A percentile compares a stretch with the other conserved stretches of the same genome.
phyloP scores from a whole-genome alignment of 1,139 yeast genomes.

The Nakaseomyces kungkrabaensis region DNA sequence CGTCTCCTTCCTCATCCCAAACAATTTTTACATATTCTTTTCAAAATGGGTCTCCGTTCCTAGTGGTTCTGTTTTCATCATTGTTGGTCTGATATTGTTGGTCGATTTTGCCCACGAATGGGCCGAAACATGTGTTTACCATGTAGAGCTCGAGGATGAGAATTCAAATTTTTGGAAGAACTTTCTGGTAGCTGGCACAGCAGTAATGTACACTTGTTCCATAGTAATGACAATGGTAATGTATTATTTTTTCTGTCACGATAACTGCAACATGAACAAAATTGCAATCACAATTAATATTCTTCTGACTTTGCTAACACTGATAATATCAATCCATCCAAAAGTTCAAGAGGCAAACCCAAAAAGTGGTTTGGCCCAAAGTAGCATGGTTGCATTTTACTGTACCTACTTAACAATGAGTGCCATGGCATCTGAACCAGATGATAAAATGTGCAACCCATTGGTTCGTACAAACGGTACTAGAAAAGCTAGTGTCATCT shows the following conservation, averaged over 20 bases:
- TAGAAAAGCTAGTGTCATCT: constrained; percentile 73
- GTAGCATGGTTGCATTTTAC: constrained; percentile 91
- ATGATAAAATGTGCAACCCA: constrained; percentile 86
- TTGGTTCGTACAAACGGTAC: constrained; percentile 82
- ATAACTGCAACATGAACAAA: constrained; percentile 87
- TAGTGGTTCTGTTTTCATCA: constrained; percentile 74
- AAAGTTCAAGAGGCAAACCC: constrained; percentile 87
- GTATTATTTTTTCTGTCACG: constrained; percentile 74
- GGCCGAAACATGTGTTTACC: constrained; percentile 93
- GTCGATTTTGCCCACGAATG: constrained; percentile 98
- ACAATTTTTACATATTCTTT: constrained; percentile 76
- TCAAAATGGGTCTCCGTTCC: constrained; percentile 84
- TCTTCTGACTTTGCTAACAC: constrained; percentile 50
- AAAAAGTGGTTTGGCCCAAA: constrained; percentile 91
- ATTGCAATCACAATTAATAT: constrained; percentile 76
- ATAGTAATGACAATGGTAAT: constrained; percentile 63
- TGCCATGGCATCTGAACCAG: constrained; percentile 96
- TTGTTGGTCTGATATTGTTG: constrained; percentile 78
- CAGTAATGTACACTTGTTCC: constrained; percentile 70
- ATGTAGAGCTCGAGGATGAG: constrained; percentile 80
- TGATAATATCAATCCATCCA: constrained; percentile 69
- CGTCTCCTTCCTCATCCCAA: constrained; percentile 72
- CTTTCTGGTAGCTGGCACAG: constrained; percentile 76
- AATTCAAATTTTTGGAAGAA: constrained; percentile 63
- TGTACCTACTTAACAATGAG: constrained; percentile 87